Conservation (phyloP, 768 basidiomycete genomes). For the Suillus discolor region DNA sequence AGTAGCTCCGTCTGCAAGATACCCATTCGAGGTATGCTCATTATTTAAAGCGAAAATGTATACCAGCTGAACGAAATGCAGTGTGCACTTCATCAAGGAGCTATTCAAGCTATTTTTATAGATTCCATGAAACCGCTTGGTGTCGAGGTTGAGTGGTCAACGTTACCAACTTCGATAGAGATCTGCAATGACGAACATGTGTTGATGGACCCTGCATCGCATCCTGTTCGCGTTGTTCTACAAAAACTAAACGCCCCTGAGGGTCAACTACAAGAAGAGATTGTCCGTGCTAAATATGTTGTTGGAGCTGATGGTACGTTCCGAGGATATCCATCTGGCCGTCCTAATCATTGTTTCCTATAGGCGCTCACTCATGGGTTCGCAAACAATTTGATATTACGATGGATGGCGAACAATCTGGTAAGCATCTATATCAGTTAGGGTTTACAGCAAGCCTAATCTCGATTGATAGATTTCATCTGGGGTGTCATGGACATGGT, state of each 20-base stretch:
- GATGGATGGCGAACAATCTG: conserved; percentile 77
- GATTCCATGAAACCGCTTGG: conserved; percentile 35
- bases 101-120: conserved; percentile 35
- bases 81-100: conserved; percentile 38
- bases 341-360: conserved; percentile 4
- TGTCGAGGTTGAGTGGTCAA: conserved; percentile 36
- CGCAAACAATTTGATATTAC: conserved; percentile 62
- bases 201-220: conserved; percentile 23
- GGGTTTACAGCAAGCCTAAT: background rate
- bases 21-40: conserved; percentile 63
- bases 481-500: conserved; percentile 51
- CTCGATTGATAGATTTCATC: conserved; percentile 32
- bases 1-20: conserved; percentile 60
- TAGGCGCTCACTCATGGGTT: conserved; percentile 85
- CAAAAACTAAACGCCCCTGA: conserved; percentile 27
- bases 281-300: conserved; percentile 72
- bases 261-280: conserved; percentile 46
- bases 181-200: conserved; percentile 28
- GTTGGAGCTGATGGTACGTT: conserved; percentile 71
- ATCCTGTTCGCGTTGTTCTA: conserved; percentile 28
- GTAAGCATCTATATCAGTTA: conserved; percentile 21
- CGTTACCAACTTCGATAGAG: conserved; percentile 29
- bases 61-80: conserved; percentile 13
- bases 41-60: background rate
- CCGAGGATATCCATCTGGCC: background rate